Conservation (phyloP, 768 basidiomycete species). For the Sporobolomyces phaffii region DNA sequence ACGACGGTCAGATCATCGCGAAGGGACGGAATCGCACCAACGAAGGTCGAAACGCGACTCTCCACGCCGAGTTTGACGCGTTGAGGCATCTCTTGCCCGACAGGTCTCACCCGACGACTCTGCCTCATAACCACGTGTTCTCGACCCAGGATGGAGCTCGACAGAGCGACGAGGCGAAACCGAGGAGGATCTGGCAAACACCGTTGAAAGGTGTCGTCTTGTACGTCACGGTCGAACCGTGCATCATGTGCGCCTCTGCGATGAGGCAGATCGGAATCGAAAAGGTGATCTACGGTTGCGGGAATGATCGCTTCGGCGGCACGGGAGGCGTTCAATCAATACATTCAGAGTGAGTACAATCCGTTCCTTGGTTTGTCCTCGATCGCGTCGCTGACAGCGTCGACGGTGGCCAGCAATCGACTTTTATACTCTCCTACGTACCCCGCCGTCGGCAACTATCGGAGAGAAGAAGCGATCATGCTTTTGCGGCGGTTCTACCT, state of each 20-base stretch:
- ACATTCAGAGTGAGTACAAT: slow-evolving; percentile 61
- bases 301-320: slow-evolving; percentile 92
- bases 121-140: too few relatives aligned
- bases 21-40: slow-evolving; percentile 88
- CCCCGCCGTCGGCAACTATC: slow-evolving; percentile 66
- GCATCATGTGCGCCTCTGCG: slow-evolving; percentile 98
- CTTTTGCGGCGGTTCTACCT: slow-evolving; percentile 80
- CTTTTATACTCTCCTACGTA: slow-evolving; percentile 74
- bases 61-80: slow-evolving; percentile 95
- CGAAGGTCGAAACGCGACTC: slow-evolving; percentile 85
- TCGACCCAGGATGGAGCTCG: slow-evolving; percentile 10
- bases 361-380: too few relatives aligned
- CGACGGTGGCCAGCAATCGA: slow-evolving; percentile 52
- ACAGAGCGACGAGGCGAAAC: neutral
- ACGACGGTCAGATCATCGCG: slow-evolving; percentile 69
- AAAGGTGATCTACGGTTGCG: slow-evolving; percentile 85
- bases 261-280: slow-evolving; percentile 87
- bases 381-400: neutral
- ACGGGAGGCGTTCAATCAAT: slow-evolving; percentile 90
- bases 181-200: slow-evolving; percentile 46
- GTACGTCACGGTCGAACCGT: slow-evolving; percentile 98
- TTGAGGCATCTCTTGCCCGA: slow-evolving; percentile 78
- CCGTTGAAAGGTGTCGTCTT: slow-evolving; percentile 74
- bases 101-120: slow-evolving; percentile 40
- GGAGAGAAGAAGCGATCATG: slow-evolving; percentile 78